Conservation (phyloP, 257 asterid species). For the Cruciata laevipes region DNA sequence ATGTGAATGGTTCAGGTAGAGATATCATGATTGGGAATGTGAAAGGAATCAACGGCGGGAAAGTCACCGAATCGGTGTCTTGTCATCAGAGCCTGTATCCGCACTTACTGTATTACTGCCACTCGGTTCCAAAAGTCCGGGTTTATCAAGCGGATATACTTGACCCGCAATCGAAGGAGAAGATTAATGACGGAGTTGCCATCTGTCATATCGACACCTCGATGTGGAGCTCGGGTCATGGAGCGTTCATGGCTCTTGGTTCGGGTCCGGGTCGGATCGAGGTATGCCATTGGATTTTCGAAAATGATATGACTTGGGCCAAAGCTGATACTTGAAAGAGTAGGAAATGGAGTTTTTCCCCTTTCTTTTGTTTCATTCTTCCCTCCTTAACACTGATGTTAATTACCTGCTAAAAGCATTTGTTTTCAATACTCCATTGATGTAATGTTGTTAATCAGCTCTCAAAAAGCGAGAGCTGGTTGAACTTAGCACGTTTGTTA, state of each 20-base stretch:
- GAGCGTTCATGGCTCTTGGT: conserved; percentile 73
- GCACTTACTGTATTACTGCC: conserved; percentile 73
- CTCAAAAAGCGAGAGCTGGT: neutral
- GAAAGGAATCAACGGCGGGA: conserved; percentile 66
- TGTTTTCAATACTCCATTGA: conserved; percentile 3
- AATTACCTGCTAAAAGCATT: neutral
- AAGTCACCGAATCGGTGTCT: conserved; percentile 67
- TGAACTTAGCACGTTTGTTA: neutral
- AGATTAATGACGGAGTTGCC: conserved; percentile 74
- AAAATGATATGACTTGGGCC: conserved; percentile 85
- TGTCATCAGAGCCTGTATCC: conserved; percentile 87
- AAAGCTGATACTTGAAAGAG: conserved; percentile 34
- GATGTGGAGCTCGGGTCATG: conserved; percentile 73
- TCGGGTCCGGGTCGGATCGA: conserved; percentile 78
- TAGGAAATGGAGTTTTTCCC: neutral
- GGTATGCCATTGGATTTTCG: conserved; percentile 92
- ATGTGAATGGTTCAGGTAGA: conserved; percentile 38
- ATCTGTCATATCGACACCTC: conserved; percentile 83
- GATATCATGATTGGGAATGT: conserved; percentile 50
- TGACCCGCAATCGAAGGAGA: conserved; percentile 45
- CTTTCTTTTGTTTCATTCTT: neutral
- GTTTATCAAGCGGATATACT: conserved; percentile 76
- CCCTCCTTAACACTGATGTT: neutral
- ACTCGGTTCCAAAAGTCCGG: conserved; percentile 89
- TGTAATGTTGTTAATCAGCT: neutral